Evolutionary conservation across 2,329 filamentous ascomycete species (phyloP).

Genomic region (Botryotinia calthae): DNA sequence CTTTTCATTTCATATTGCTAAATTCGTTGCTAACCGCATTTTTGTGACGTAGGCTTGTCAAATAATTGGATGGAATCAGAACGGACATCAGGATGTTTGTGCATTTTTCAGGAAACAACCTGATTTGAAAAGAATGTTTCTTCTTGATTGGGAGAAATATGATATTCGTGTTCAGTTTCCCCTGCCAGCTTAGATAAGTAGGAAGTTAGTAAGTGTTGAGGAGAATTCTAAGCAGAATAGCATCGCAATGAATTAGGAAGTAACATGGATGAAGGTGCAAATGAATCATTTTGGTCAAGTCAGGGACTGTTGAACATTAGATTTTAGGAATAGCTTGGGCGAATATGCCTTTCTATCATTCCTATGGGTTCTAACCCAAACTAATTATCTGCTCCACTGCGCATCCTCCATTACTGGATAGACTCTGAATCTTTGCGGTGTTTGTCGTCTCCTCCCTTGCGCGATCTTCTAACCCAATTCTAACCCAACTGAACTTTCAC

Average conservation of each 20-base stretch:
- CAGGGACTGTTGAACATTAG: background rate
- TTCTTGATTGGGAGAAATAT: slow-evolving; percentile 34
- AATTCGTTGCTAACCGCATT: slow-evolving; percentile 19
- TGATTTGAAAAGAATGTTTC: slow-evolving; percentile 34
- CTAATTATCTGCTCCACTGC: accelerated
- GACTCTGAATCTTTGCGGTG: background rate
- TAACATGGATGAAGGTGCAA: background rate
- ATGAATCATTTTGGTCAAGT: accelerated
- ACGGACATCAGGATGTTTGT: slow-evolving; percentile 36
- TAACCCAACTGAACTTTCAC: background rate
- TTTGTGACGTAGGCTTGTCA: slow-evolving; percentile 31
- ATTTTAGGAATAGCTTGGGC: too few relatives aligned
- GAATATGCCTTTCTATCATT: background rate
- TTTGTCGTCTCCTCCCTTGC: background rate
- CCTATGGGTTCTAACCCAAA: background rate
- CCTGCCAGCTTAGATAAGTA: background rate
- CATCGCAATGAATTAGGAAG: too few relatives aligned
- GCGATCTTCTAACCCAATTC: background rate
- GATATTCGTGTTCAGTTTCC: slow-evolving; percentile 32
- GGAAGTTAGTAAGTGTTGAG: background rate
- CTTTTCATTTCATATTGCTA: background rate
- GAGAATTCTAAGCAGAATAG: background rate
- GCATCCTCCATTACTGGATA: background rate
- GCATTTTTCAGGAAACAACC: slow-evolving; percentile 34
- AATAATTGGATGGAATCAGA: slow-evolving; percentile 33